These are phyloP conservation scores for Candida sp. DNA, from an alignment of 1,139 yeast genomes.

Conservation along the genomic window DNA sequence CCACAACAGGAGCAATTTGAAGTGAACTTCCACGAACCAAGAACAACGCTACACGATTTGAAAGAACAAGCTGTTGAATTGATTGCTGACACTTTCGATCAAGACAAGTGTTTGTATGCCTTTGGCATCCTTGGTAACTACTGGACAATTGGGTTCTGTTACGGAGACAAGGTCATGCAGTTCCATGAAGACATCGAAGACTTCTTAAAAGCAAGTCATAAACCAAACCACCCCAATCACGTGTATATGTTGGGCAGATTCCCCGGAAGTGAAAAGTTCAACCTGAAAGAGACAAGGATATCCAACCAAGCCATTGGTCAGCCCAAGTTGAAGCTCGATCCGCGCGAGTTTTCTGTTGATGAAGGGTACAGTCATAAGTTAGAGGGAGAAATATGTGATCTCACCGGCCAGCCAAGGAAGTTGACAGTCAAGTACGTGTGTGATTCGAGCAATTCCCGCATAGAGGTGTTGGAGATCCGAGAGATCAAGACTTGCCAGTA, in stretches of 20 bases:
- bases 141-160: constrained; percentile 70
- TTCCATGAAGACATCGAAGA: constrained; percentile 48
- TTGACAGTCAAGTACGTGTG: constrained; percentile 74
- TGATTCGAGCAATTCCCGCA: constrained; percentile 41
- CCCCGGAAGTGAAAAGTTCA: constrained; percentile 23
- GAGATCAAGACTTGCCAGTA: constrained; percentile 82
- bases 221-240: constrained; percentile 40
- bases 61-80: constrained; percentile 20
- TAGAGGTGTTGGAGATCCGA: constrained; percentile 46
- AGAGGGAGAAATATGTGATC: constrained; percentile 75
- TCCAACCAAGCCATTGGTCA: constrained; percentile 26
- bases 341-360: constrained; percentile 24
- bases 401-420: constrained; percentile 65
- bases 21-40: constrained; percentile 8
- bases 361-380: constrained; percentile 45
- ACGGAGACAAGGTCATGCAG: constrained; percentile 59
- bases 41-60: constrained; percentile 9
- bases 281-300: constrained; percentile 20
- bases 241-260: constrained; percentile 53
- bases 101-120: constrained; percentile 33
- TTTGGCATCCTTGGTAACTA: constrained; percentile 50
- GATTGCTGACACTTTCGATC: constrained; percentile 24
- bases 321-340: constrained; percentile 13
- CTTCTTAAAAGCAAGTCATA: constrained; percentile 27
- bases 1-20: constrained; percentile 16